Evolutionary conservation across 768 basidiomycete genomes (phyloP).

Genomic region (Mycena indigotica): DNA sequence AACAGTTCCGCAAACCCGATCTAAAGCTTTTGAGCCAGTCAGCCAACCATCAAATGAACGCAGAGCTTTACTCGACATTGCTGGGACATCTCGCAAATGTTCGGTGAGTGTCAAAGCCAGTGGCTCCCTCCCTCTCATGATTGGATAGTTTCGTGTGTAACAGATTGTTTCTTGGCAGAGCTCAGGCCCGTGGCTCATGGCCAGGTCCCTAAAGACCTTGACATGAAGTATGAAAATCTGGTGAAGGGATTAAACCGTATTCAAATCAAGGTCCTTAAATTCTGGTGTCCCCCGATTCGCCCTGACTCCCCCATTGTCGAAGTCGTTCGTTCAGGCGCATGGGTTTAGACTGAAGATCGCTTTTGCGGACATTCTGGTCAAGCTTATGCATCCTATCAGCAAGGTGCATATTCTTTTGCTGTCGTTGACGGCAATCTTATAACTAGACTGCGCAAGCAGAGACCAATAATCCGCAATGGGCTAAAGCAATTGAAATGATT

Average conservation of each 20-base stretch:
- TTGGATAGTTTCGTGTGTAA: conserved; percentile 91
- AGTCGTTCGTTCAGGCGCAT: conserved; percentile 81
- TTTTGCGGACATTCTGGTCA: conserved; percentile 80
- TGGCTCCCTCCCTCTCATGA: background rate
- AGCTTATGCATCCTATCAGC: conserved; percentile 82
- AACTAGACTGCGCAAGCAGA: conserved; percentile 88
- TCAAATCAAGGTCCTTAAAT: conserved; percentile 83
- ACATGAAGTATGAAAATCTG: conserved; percentile 82
- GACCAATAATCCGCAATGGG: conserved; percentile 94
- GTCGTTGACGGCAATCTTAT: conserved; percentile 1
- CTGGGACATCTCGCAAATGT: conserved; percentile 81
- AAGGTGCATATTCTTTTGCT: conserved; percentile 54
- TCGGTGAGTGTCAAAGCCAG: conserved; percentile 53
- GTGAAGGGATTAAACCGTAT: conserved; percentile 80
- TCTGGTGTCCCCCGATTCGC: background rate
- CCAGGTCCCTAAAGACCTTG: conserved; percentile 77
- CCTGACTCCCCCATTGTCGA: conserved; percentile 54
- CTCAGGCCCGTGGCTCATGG: conserved; percentile 71
- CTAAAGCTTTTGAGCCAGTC: conserved; percentile 65
- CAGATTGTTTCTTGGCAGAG: conserved; percentile 85
- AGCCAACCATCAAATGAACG: conserved; percentile 77
- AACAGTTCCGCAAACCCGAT: conserved; percentile 66
- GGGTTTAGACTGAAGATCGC: conserved; percentile 80
- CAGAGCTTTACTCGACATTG: conserved; percentile 81
- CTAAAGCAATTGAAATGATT: conserved; percentile 84